Evolutionary conservation across 2,329 filamentous ascomycete genomes (phyloP), one percentile per base, ranked within the genome.

Genomic region (Diaporthe sp.): DNA sequence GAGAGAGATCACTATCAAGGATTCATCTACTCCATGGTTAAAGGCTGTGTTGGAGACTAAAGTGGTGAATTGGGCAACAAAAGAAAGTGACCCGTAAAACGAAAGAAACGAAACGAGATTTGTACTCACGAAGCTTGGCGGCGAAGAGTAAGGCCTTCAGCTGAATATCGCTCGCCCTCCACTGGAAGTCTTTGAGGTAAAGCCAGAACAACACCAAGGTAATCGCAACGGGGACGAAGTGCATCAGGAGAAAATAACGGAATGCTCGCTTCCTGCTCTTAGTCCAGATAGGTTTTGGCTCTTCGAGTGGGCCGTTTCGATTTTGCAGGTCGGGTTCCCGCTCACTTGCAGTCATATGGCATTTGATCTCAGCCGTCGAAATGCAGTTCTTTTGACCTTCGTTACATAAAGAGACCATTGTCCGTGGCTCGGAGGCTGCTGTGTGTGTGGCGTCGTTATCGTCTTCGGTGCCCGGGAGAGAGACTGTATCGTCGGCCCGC

Each of bases 171-270:
- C 1, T 66, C 6, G 61, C 61, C 30, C 2, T 66, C 61, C 61
- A 66, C 22, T 66, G 61, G 12, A 50, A 50, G 1, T 28, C 28
- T 1, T 35, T 1, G 17, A 66, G 22, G 3, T 66, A 66, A 10
- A 66, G 42, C 61, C 61, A 50, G 28, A 66, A 66, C 3, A 66
- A 25, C 6, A 25, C 42, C 30, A 50, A 8, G 28, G 61, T 66
- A 28, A 35, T 66, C 2, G 22, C 28, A 8, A 66, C 28, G 12
- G 61, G 61, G 0, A 50, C 7, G 8, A 66, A 50, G 13, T 66
- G 61, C 1, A 66, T 22, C 10, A 9, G 0, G 22, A 33, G 13
- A 25, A 66, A 25, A 4, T 35, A 0, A 2, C 12, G 4, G 3
- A 66, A 25, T 35, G 61, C 42, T 33, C 28, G 2, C 28, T 66